These are phyloP conservation scores for Mortierella sp. DNA, from an alignment of 371 early-diverging fungal species.

Conservation along the genomic window DNA sequence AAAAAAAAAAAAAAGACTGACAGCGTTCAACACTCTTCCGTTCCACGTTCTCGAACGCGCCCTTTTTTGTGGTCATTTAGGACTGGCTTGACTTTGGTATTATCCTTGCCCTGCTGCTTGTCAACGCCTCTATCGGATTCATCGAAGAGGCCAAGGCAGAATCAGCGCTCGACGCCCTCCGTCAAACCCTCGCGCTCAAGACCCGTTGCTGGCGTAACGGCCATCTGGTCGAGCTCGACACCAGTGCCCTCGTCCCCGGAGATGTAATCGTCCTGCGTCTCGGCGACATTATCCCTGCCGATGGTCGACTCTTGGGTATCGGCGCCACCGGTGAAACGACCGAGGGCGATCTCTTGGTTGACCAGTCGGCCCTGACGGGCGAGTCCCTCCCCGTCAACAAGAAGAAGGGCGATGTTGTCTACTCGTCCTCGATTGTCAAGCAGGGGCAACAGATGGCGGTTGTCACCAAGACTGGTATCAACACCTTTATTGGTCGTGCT, in stretches of 20 bases:
- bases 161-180: slow-evolving; percentile 89
- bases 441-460: slow-evolving; percentile 89
- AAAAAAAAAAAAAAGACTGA: too few species aligned
- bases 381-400: slow-evolving; percentile 92
- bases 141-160: slow-evolving; percentile 92
- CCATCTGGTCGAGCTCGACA: slow-evolving; percentile 82
- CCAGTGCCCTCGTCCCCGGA: slow-evolving; percentile 85
- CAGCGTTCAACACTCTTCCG: not conserved
- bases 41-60: not conserved
- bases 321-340: slow-evolving; percentile 83
- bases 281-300: slow-evolving; percentile 97
- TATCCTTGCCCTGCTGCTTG: slow-evolving; percentile 82
- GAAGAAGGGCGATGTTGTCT: slow-evolving; percentile 82
- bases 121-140: slow-evolving; percentile 92
- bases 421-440: slow-evolving; percentile 87
- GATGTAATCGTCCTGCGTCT: slow-evolving; percentile 90
- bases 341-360: slow-evolving; percentile 85
- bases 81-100: slow-evolving; percentile 92
- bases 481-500: slow-evolving; percentile 92
- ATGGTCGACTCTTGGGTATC: slow-evolving; percentile 87
- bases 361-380: slow-evolving; percentile 97
- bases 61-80: slow-evolving; percentile 57
- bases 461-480: slow-evolving; percentile 85
- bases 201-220: slow-evolving; percentile 84
- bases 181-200: slow-evolving; percentile 79